Percentiles rank a stretch among this genome's conserved stretches.
Evolutionary conservation across 495 filamentous ascomycete genomes (phyloP).

Genomic region (Penicillium coprophilum): DNA sequence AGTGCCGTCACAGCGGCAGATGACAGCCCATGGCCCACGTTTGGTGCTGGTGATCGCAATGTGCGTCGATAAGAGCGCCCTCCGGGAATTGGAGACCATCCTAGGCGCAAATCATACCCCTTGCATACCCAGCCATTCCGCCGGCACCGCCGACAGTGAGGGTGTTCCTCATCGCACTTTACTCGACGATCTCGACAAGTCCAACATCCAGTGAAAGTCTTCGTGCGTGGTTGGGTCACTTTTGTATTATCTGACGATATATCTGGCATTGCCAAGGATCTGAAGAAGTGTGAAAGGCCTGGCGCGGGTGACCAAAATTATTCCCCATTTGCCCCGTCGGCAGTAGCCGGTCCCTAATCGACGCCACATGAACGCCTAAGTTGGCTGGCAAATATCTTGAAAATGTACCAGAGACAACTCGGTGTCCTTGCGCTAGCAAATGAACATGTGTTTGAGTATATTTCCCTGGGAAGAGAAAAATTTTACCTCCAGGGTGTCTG

Average conservation of each 20-base stretch:
- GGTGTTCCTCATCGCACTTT: conserved; percentile 47
- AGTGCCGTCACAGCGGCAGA: conserved; percentile 23
- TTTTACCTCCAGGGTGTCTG: background rate
- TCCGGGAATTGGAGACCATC: conserved; percentile 25
- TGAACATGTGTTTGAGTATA: background rate
- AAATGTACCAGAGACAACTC: background rate
- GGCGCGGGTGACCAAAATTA: conserved; percentile 2
- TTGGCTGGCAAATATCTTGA: background rate
- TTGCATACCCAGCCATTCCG: conserved; percentile 42
- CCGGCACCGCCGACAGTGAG: conserved; percentile 39
- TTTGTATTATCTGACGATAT: conserved; percentile 14
- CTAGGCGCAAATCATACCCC: conserved; percentile 37
- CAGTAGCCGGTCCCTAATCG: conserved; percentile 14
- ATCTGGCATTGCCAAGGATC: conserved; percentile 24
- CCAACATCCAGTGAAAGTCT: conserved; percentile 34
- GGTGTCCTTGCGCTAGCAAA: background rate
- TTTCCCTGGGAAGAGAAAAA: background rate
- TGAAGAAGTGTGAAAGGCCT: conserved; percentile 10
- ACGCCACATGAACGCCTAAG: conserved; percentile 2
- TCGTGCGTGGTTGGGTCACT: conserved; percentile 23
- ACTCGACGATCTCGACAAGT: conserved; percentile 39
- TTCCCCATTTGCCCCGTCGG: conserved; percentile 21
- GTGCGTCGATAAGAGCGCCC: conserved; percentile 23
- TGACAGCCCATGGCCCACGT: conserved; percentile 13
- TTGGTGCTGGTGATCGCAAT: conserved; percentile 12